Percentiles rank a stretch among this genome's conserved stretches.
Evolutionary conservation across 306 rosid genomes (phyloP).

Genomic region (Rosa persica): DNA sequence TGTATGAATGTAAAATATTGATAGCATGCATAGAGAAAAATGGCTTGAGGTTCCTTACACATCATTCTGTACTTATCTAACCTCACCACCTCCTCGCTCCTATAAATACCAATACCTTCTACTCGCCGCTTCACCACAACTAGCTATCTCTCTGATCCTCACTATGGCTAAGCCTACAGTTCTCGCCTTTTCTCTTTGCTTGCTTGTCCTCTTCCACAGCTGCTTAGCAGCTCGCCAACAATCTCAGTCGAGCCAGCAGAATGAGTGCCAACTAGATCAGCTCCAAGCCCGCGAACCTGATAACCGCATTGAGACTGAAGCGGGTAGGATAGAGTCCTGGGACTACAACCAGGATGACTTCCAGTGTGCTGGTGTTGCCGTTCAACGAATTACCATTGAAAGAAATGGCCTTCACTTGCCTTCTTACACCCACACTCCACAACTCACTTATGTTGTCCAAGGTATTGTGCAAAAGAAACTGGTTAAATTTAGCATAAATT

Average conservation of each 20-base stretch:
- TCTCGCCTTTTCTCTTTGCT: conserved; percentile 44
- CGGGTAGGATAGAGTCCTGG: conserved; percentile 47
- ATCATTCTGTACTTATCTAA: background rate
- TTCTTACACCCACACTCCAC: conserved; percentile 38
- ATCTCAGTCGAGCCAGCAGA: background rate
- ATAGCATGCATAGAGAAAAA: conserved; percentile 29
- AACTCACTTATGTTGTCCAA: conserved; percentile 32
- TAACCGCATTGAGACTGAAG: conserved; percentile 39
- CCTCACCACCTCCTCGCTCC: background rate
- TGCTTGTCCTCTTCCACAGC: conserved; percentile 38
- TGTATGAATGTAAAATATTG: background rate
- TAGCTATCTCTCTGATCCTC: background rate
- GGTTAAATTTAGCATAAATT: no score
- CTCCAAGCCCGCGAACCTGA: conserved; percentile 44
- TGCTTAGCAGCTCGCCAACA: conserved; percentile 24
- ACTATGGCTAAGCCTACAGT: conserved; percentile 22
- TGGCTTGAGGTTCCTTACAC: conserved; percentile 18
- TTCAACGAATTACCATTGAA: conserved; percentile 30
- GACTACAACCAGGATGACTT: conserved; percentile 39
- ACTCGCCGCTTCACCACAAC: conserved; percentile 23
- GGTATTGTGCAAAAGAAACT: conserved; percentile 16
- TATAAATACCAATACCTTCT: conserved; percentile 24
- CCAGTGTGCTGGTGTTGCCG: conserved; percentile 44
- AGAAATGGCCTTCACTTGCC: conserved; percentile 52
- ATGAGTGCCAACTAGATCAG: conserved; percentile 32